Percentiles rank a stretch among this genome's conserved stretches.
Evolutionary conservation across 768 basidiomycete genomes (phyloP).

Genomic region (Collybia nuda): DNA sequence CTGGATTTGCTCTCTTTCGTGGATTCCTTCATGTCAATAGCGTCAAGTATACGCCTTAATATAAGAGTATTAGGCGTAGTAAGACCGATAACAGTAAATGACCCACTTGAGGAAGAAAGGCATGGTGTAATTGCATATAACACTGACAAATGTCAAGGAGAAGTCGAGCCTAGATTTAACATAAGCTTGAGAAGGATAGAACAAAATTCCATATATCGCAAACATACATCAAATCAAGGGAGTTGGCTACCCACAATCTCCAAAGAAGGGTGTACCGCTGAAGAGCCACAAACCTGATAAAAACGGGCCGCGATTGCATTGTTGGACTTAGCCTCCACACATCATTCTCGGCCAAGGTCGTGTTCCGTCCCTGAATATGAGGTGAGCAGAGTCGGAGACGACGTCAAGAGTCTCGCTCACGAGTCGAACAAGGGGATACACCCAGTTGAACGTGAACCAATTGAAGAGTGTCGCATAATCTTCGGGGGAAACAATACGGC

Average conservation of each 20-base stretch:
- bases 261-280: conserved; percentile 41
- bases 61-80: conserved; percentile 7
- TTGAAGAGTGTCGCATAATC: conserved; percentile 73
- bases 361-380: conserved; percentile 36
- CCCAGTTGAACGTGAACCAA: conserved; percentile 75
- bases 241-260: conserved; percentile 44
- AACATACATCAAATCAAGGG: conserved; percentile 44
- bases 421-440: conserved; percentile 60
- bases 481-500: conserved; percentile 60
- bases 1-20: conserved; percentile 49
- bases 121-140: conserved; percentile 74
- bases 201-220: neutral
- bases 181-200: neutral
- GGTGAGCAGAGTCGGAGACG: neutral
- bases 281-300: conserved; percentile 31
- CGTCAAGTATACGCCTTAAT: conserved; percentile 45
- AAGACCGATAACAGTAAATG: neutral
- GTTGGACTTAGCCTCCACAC: conserved; percentile 74
- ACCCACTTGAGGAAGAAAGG: conserved; percentile 84
- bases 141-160: conserved; percentile 61
- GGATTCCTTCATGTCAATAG: conserved; percentile 23
- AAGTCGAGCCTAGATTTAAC: conserved; percentile 54
- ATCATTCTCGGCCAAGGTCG: conserved; percentile 67
- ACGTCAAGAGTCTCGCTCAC: conserved; percentile 21
- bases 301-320: conserved; percentile 64